Evolutionary conservation across 2,329 filamentous ascomycete genomes (phyloP), one percentile per base, ranked within the genome.

Genomic region (Zasmidium cellare): DNA sequence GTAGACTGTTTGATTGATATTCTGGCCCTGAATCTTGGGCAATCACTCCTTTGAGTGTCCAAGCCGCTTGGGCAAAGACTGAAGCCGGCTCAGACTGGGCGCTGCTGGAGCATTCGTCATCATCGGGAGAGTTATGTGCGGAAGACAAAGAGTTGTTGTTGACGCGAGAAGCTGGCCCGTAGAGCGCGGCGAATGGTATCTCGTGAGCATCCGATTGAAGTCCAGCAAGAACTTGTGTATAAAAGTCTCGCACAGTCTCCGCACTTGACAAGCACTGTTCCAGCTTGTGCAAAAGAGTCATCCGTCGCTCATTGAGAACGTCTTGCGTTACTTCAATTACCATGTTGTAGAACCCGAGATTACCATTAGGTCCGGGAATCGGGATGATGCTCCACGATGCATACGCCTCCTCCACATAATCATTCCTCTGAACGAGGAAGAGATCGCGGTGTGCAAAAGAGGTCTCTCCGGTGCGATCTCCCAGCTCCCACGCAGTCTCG

Each of bases 131-230:
- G 57, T 55, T 18, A 51, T 44, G 11, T 28, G 25, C 6, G n/a
- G n/a, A n/a, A n/a, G n/a, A n/a, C n/a, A n/a, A n/a, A n/a, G n/a
- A n/a, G n/a, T n/a, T n/a, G n/a, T n/a, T n/a, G 49, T 53, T 12
- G 45, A 46, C 7, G 6, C 25, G 25, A 28, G 25, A 28, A 46
- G 54, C 23, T 14, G 57, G 48, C 0, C 57, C 46, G 25, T 67
- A 65, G 1, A 66, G 35, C 23, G 56, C 53, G 11, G 59, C 62
- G 47, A 65, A 67, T 2, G 65, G 64, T 20, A 58, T 58, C 19
- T 67, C 65, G 14, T 63, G 48, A 2, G 44, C 14, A 20, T 66
- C 63, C 3, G 25, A 16, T 20, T 63, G 52, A 2, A 64, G 54
- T 1, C 60, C 65, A 19, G 53, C 45, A 9, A 63, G 22, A 2